Percentiles rank a stretch among this genome's conserved stretches.
phyloP scores from a whole-genome alignment of 257 asterid genomes.

The Nicotiana knightiana region DNA sequence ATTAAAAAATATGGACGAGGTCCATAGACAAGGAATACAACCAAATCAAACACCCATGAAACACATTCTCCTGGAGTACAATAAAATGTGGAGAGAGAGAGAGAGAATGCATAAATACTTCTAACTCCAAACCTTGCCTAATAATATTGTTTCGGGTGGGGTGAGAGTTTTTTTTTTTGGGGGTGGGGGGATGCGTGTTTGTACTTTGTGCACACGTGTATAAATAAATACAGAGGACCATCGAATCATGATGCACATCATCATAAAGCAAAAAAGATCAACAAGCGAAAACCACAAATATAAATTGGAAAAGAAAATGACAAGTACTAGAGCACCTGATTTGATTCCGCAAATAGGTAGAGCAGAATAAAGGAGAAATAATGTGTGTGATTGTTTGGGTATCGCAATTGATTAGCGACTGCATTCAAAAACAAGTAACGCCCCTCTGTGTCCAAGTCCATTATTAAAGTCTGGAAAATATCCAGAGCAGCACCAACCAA shows the following conservation, averaged over 20 bases:
- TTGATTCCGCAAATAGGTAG: slow-evolving; percentile 73
- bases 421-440: slow-evolving; percentile 93
- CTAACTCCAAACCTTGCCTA: too few relatives aligned
- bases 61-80: background rate
- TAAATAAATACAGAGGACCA: background rate
- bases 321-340: slow-evolving; percentile 41
- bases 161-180: too few relatives aligned
- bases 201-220: background rate
- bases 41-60: background rate
- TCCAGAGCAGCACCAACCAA: slow-evolving; percentile 85
- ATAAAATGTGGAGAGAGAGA: background rate
- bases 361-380: slow-evolving; percentile 90
- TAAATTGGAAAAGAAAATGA: background rate
- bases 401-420: slow-evolving; percentile 90
- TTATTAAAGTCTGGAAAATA: slow-evolving; percentile 70
- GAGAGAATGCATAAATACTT: too few relatives aligned
- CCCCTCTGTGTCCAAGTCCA: slow-evolving; percentile 92
- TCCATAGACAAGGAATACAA: background rate
- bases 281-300: background rate
- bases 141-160: too few relatives aligned
- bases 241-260: background rate
- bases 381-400: slow-evolving; percentile 94
- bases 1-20: background rate
- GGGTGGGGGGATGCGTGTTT: too few relatives aligned
- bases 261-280: background rate